A percentile compares a stretch with the other conserved stretches of the same genome.
phyloP scores from a whole-genome alignment of 1,139 yeast genomes.

The Candida glucosophila region DNA sequence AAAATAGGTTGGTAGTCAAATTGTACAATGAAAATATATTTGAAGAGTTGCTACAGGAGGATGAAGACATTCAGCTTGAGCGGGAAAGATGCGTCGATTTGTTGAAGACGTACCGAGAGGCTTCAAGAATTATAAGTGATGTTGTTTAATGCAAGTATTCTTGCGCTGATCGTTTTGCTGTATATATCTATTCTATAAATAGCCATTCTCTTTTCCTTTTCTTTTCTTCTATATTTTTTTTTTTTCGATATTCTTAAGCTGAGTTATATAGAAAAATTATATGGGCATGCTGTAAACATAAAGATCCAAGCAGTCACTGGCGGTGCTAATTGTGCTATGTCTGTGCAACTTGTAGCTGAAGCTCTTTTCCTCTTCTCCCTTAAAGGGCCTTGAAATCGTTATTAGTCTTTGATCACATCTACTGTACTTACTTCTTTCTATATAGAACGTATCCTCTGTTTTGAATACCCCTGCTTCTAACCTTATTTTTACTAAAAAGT shows the following conservation, averaged over 20 bases:
- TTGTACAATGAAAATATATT: conserved; percentile 79
- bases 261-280: too few relatives aligned
- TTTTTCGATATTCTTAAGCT: too few relatives aligned
- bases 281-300: conserved; percentile 5
- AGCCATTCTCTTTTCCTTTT: too few relatives aligned
- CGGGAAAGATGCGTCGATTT: conserved; percentile 80
- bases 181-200: conserved; percentile 1
- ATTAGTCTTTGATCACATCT: conserved; percentile 3
- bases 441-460: conserved; percentile 2
- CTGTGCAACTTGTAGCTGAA: too few relatives aligned
- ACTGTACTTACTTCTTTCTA: conserved; percentile 3
- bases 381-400: conserved; percentile 1
- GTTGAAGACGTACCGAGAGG: conserved; percentile 80
- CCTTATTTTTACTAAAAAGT: conserved; percentile 6
- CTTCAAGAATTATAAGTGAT: conserved; percentile 81
- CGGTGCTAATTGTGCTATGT: conserved; percentile 3
- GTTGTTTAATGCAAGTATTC: conserved; percentile 36
- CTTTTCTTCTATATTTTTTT: not conserved
- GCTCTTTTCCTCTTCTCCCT: conserved; percentile 7
- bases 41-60: conserved; percentile 83
- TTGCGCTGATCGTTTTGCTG: not conserved
- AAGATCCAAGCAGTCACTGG: conserved; percentile 6
- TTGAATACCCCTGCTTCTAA: conserved; percentile 3
- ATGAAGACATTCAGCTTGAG: conserved; percentile 82
- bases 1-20: conserved; percentile 85